Conservation (phyloP, 164 flowering plant species). For the Chloranthus sessilifolius region DNA sequence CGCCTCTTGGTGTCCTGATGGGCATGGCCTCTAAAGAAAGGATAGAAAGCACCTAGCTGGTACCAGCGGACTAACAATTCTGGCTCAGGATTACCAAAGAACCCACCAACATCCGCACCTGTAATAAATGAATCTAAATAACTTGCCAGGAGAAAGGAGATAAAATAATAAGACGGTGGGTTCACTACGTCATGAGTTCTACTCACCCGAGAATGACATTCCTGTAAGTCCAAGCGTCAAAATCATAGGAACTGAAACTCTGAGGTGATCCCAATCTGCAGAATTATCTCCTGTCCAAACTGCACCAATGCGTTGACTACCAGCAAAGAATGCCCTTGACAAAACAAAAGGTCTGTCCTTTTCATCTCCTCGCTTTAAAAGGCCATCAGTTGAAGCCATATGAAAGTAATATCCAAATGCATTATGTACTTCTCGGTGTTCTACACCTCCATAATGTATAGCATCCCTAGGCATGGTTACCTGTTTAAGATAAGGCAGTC, state of each 20-base stretch:
- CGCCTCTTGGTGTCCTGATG: conserved; percentile 97
- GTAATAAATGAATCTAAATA: conserved; percentile 7
- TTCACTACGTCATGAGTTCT: background rate
- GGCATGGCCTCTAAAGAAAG: conserved; percentile 97
- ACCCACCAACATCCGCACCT: conserved; percentile 99
- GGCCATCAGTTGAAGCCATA: conserved; percentile 91
- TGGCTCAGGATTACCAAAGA: conserved; percentile 90
- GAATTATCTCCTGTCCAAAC: conserved; percentile 98
- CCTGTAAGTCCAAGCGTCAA: conserved; percentile 92
- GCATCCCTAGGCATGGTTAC: conserved; percentile 99
- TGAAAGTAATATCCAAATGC: conserved; percentile 95
- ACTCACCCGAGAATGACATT: conserved; percentile 77
- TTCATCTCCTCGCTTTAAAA: conserved; percentile 76
- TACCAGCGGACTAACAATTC: conserved; percentile 97
- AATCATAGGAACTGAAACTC: conserved; percentile 95
- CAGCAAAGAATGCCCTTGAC: conserved; percentile 92
- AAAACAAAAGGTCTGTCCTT: conserved; percentile 96
- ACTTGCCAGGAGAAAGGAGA: background rate
- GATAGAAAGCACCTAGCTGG: conserved; percentile 94
- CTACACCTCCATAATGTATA: conserved; percentile 76
- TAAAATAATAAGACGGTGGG: background rate
- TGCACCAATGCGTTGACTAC: conserved; percentile 92
- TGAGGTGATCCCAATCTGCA: conserved; percentile 96
- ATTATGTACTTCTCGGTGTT: conserved; percentile 95
- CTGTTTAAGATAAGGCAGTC: conserved; percentile 29